phyloP scores from a whole-genome alignment of 352 stramenopile genomes.

The Globisporangium nunn region DNA sequence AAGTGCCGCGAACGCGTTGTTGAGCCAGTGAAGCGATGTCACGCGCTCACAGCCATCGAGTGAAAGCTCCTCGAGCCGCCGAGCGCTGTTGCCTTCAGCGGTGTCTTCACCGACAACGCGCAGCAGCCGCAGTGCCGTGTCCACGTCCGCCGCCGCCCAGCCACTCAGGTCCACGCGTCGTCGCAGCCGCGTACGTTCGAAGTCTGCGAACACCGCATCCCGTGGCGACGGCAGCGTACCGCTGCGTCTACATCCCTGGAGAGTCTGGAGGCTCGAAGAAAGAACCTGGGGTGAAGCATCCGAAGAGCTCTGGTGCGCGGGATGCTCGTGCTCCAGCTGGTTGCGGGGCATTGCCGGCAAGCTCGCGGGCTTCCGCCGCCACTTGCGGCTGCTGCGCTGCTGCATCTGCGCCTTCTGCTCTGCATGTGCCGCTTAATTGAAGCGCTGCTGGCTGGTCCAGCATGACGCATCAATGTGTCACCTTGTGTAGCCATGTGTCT shows the following conservation, averaged over 20 bases:
- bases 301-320: slow-evolving; percentile 9
- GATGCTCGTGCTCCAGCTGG: slow-evolving; percentile 8
- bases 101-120: not conserved
- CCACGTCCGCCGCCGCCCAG: slow-evolving; percentile 37
- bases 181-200: slow-evolving; percentile 18
- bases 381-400: not conserved
- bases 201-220: slow-evolving; percentile 14
- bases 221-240: slow-evolving; percentile 6
- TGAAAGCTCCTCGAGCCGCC: slow-evolving; percentile 14
- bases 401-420: not conserved
- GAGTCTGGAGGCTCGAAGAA: not conserved
- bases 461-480: not conserved
- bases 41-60: slow-evolving; percentile 23
- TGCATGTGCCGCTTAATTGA: not conserved
- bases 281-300: not conserved
- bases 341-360: slow-evolving; percentile 5
- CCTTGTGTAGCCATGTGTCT: too few relatives aligned
- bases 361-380: slow-evolving; percentile 3
- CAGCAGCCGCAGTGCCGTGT: slow-evolving; percentile 34
- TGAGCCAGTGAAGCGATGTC: slow-evolving; percentile 10
- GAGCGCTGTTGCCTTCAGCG: not conserved
- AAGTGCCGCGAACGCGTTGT: not conserved
- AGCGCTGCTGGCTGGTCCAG: not conserved
- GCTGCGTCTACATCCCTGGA: not conserved
- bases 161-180: slow-evolving; percentile 44